These are phyloP conservation scores for Lophium mytilinum DNA, from an alignment of 495 filamentous ascomycete genomes.

Conservation along the genomic window DNA sequence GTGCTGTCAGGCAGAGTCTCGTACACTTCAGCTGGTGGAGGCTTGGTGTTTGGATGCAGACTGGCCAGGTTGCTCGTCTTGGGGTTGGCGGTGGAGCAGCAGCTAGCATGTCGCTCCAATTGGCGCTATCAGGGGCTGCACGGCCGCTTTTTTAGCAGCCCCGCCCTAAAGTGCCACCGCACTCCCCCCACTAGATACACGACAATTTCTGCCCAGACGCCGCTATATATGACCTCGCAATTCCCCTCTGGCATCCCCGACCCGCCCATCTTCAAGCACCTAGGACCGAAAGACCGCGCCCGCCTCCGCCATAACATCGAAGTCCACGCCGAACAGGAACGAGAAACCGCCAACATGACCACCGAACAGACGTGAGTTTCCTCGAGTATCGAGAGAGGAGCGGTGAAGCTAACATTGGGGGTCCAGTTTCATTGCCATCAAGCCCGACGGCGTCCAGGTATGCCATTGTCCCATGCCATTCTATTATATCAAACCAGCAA, in stretches of 20 bases:
- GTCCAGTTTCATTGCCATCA: conserved; percentile 93
- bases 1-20: too few species aligned
- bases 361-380: conserved; percentile 84
- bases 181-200: too few species aligned
- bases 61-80: background rate
- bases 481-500: too few species aligned
- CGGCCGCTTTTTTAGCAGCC: too few species aligned
- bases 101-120: background rate
- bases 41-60: background rate
- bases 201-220: too few species aligned
- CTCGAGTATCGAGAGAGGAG: background rate
- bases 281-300: conserved; percentile 43
- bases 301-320: conserved; percentile 35
- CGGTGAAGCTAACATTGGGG: conserved; percentile 12
- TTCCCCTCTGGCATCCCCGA: conserved; percentile 30
- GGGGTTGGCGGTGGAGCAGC: background rate
- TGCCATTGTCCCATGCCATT: background rate
- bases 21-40: too few species aligned
- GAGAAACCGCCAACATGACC: conserved; percentile 60
- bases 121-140: too few species aligned
- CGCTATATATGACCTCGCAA: conserved; percentile 3
- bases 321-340: conserved; percentile 27
- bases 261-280: conserved; percentile 39
- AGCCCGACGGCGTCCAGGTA: conserved; percentile 99
- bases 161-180: too few species aligned